Conservation (phyloP, 139 green algal genomes). For the Edaphochlamys debaryana region DNA sequence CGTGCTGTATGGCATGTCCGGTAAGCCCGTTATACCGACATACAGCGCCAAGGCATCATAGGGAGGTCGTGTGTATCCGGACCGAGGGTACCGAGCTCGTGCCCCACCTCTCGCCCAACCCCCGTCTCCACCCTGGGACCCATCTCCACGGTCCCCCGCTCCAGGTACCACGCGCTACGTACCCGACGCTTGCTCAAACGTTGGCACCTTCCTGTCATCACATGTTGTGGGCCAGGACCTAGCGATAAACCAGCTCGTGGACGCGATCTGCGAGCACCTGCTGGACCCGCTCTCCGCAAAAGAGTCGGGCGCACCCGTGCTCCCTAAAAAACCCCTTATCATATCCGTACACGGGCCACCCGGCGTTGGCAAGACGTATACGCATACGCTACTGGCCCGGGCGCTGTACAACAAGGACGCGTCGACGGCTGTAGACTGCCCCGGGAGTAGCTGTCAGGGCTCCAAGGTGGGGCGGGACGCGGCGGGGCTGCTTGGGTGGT, state of each 20-base stretch:
- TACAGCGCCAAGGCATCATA: too few species aligned
- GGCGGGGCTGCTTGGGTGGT: too few species aligned
- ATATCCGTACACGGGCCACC: constrained; percentile 89
- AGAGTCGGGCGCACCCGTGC: too few species aligned
- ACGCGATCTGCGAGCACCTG: constrained; percentile 88
- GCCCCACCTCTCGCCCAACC: neutral
- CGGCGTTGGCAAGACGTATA: constrained; percentile 91
- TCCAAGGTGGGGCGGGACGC: constrained; percentile 27
- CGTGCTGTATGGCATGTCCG: neutral
- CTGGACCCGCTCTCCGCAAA: too few species aligned
- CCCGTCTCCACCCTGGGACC: neutral
- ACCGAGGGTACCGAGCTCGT: too few species aligned
- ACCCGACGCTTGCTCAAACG: constrained; percentile 65
- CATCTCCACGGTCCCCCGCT: neutral
- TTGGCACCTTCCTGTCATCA: constrained; percentile 65
- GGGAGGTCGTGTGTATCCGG: neutral
- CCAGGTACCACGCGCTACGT: constrained; percentile 60
- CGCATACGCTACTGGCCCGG: constrained; percentile 76
- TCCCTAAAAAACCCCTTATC: constrained; percentile 90
- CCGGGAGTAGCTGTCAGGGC: constrained; percentile 41
- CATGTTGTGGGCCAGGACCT: constrained; percentile 84
- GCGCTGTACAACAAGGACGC: constrained; percentile 80
- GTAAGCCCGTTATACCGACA: neutral
- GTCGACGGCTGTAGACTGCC: constrained; percentile 31
- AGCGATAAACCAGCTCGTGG: constrained; percentile 66